Conservation (phyloP, 2,329 filamentous ascomycete species). For the Rutstroemia sp. region DNA sequence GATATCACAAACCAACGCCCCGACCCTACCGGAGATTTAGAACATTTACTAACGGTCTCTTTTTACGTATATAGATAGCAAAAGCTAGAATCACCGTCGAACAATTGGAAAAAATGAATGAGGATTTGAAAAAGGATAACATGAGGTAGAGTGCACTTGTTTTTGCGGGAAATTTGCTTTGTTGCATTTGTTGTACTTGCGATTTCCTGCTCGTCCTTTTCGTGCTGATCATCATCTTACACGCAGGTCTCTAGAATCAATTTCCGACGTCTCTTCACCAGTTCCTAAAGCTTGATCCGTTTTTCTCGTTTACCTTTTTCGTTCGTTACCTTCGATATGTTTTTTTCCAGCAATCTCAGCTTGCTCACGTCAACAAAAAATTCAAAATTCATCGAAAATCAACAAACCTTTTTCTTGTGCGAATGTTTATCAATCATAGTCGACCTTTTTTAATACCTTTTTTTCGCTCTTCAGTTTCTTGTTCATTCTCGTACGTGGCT, state of each 20-base stretch:
- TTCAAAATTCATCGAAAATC: too few relatives aligned
- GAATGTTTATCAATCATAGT: too few relatives aligned
- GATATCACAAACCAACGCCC: too few relatives aligned
- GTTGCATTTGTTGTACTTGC: background rate
- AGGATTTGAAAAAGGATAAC: constrained; percentile 48
- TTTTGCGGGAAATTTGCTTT: background rate
- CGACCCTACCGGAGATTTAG: background rate
- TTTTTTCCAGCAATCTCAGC: background rate
- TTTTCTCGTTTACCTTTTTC: background rate
- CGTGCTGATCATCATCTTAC: constrained; percentile 7
- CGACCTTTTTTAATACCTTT: too few relatives aligned
- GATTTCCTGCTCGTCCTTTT: constrained; percentile 9
- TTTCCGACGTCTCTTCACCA: constrained; percentile 9
- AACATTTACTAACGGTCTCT: constrained; percentile 15
- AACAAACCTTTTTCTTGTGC: too few relatives aligned
- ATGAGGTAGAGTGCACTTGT: constrained; percentile 30
- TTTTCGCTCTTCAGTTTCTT: too few relatives aligned
- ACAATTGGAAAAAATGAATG: constrained; percentile 43
- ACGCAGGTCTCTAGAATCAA: constrained; percentile 10
- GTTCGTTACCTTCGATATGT: background rate
- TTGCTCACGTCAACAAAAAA: background rate
- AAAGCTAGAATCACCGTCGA: constrained; percentile 27
- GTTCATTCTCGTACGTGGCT: too few relatives aligned
- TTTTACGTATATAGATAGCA: constrained; percentile 24
- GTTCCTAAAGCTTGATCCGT: constrained; percentile 1